Evolutionary conservation across 352 stramenopile species (phyloP).

Genomic region (Pythium pyrilobum): DNA sequence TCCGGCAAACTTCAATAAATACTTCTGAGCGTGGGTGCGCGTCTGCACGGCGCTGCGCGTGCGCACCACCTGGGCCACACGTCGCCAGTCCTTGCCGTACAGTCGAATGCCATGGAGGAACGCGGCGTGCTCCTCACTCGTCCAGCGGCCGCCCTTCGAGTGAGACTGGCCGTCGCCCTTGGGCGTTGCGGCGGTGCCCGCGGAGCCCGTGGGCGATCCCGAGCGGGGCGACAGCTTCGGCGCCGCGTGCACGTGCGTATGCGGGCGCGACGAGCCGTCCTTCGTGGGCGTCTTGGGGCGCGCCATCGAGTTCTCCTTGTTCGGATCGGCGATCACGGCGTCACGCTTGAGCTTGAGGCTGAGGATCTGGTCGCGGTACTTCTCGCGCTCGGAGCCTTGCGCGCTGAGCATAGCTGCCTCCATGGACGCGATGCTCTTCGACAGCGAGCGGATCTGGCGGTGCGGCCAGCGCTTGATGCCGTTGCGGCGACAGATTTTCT

Average conservation of each 20-base stretch:
- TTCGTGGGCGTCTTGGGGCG: constrained; percentile 42
- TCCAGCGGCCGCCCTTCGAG: constrained; percentile 84
- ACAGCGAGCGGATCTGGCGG: constrained; percentile 71
- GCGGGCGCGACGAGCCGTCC: constrained; percentile 9
- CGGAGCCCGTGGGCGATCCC: neutral
- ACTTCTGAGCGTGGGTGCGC: constrained; percentile 88
- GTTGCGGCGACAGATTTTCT: constrained; percentile 67
- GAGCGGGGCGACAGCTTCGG: constrained; percentile 22
- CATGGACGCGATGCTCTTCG: constrained; percentile 86
- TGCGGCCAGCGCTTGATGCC: constrained; percentile 70
- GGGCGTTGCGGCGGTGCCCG: neutral
- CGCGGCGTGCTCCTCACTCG: constrained; percentile 77
- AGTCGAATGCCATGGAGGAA: constrained; percentile 86
- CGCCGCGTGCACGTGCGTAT: constrained; percentile 4
- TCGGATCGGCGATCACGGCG: constrained; percentile 80
- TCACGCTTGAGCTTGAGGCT: constrained; percentile 83
- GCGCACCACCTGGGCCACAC: constrained; percentile 75
- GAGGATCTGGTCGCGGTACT: constrained; percentile 82
- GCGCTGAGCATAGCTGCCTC: constrained; percentile 84
- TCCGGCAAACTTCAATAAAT: constrained; percentile 90
- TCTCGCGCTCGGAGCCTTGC: constrained; percentile 69
- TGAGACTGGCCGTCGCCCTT: constrained; percentile 19
- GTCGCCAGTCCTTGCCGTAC: constrained; percentile 84
- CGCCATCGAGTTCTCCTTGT: constrained; percentile 67
- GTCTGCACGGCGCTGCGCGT: constrained; percentile 86